These are phyloP conservation scores for Endothia cerciana DNA, from an alignment of 2,329 filamentous ascomycete genomes.

Conservation along the genomic window DNA sequence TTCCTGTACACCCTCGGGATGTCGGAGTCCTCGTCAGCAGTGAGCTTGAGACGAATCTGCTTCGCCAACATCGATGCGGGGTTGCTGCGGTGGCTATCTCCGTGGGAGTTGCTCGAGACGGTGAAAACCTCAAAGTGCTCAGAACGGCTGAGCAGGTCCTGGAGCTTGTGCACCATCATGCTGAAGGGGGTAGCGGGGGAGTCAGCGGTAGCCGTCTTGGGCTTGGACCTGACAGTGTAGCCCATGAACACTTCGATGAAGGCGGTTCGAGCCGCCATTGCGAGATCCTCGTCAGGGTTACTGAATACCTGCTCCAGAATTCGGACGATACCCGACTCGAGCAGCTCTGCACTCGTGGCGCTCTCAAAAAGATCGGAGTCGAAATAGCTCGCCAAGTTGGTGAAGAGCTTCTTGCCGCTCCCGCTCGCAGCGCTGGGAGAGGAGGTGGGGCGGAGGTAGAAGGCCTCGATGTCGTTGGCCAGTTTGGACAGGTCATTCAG, in stretches of 20 bases:
- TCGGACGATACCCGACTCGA: conserved; percentile 87
- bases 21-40: conserved; percentile 87
- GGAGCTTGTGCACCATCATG: conserved; percentile 88
- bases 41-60: conserved; percentile 85
- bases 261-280: conserved; percentile 72
- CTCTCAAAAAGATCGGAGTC: conserved; percentile 87
- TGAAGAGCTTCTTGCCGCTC: conserved; percentile 70
- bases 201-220: conserved; percentile 65
- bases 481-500: conserved; percentile 73
- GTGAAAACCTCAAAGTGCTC: conserved; percentile 98
- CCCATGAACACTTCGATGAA: conserved; percentile 96
- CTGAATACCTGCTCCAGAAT: conserved; percentile 83
- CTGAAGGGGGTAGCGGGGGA: conserved; percentile 85
- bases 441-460: conserved; percentile 64
- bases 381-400: conserved; percentile 78
- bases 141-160: conserved; percentile 92
- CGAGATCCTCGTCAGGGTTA: conserved; percentile 64
- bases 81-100: conserved; percentile 78
- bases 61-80: conserved; percentile 96
- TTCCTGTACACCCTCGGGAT: conserved; percentile 87
- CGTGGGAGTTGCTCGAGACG: conserved; percentile 71
- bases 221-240: conserved; percentile 66
- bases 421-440: conserved; percentile 46
- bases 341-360: conserved; percentile 91
- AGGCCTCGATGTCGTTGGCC: conserved; percentile 71